Conservation (phyloP, 2,329 filamentous ascomycete species). For the Biscogniauxia mediterranea region DNA sequence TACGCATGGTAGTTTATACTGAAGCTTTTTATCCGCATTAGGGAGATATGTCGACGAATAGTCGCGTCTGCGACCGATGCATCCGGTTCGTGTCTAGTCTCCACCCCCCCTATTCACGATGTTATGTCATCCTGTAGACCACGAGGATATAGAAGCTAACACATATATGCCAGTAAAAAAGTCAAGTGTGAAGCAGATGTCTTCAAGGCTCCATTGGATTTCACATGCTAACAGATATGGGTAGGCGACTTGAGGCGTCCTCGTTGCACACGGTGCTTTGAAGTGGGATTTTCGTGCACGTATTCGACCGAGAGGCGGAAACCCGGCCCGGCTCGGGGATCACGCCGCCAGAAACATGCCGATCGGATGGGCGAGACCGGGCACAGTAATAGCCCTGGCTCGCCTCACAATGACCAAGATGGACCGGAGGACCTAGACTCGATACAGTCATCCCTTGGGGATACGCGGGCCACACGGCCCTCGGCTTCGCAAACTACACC, state of each 20-base stretch:
- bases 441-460: background rate
- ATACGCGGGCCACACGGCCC: background rate
- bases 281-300: slow-evolving; percentile 26
- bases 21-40: background rate
- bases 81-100: slow-evolving; percentile 21
- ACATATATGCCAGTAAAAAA: slow-evolving; percentile 20
- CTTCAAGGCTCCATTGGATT: background rate
- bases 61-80: slow-evolving; percentile 29
- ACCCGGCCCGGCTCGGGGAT: slow-evolving; percentile 32
- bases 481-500: slow-evolving; percentile 1
- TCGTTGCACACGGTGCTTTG: slow-evolving; percentile 34
- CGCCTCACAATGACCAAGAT: background rate
- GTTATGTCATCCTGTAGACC: background rate
- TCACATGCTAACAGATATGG: slow-evolving; percentile 4
- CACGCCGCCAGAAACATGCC: slow-evolving; percentile 18
- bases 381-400: background rate
- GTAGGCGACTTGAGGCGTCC: slow-evolving; percentile 33
- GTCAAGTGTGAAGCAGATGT: slow-evolving; percentile 24
- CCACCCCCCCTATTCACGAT: background rate
- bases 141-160: slow-evolving; percentile 9
- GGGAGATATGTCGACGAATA: slow-evolving; percentile 8
- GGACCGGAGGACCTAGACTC: background rate
- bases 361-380: background rate
- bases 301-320: slow-evolving; percentile 32
- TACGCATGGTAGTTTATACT: too few species aligned